Evolutionary conservation across 164 flowering plant species (phyloP).

Genomic region (Berberis vulgaris): DNA sequence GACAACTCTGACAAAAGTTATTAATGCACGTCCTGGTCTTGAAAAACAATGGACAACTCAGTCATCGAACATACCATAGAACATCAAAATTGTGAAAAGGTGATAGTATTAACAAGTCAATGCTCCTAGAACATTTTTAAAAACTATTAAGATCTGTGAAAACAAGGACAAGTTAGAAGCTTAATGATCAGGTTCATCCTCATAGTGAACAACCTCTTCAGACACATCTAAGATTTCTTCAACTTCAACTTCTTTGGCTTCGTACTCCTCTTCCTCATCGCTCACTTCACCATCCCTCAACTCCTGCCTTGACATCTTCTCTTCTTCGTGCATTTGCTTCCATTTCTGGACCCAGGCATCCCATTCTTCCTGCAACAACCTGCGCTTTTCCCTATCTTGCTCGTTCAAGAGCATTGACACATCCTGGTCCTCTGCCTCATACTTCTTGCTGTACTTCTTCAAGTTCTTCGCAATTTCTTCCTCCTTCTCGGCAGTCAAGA

Average conservation of each 20-base stretch:
- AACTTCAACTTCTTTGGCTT: slow-evolving; percentile 88
- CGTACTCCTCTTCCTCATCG: slow-evolving; percentile 92
- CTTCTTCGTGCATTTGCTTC: slow-evolving; percentile 68
- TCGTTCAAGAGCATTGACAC: slow-evolving; percentile 74
- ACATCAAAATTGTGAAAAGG: too few relatives aligned
- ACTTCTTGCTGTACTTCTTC: slow-evolving; percentile 92
- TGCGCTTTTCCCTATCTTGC: slow-evolving; percentile 88
- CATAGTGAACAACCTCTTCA: slow-evolving; percentile 55
- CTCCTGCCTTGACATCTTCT: slow-evolving; percentile 44
- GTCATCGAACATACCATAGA: too few relatives aligned
- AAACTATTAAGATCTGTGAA: background rate
- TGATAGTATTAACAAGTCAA: too few relatives aligned
- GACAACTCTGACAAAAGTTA: too few relatives aligned
- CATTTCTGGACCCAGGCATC: slow-evolving; percentile 66
- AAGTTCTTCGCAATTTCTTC: slow-evolving; percentile 92
- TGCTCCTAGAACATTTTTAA: too few relatives aligned
- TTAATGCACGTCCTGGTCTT: too few relatives aligned
- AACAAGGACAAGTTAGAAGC: background rate
- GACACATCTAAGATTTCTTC: slow-evolving; percentile 69
- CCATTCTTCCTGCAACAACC: slow-evolving; percentile 81
- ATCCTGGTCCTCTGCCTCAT: slow-evolving; percentile 93
- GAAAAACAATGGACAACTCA: too few relatives aligned
- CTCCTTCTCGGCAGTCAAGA: slow-evolving; percentile 74
- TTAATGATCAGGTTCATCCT: slow-evolving; percentile 10
- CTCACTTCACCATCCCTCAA: slow-evolving; percentile 91